Conservation (phyloP, 208 protist genomes). For the Blastocrithidia nonstop region DNA sequence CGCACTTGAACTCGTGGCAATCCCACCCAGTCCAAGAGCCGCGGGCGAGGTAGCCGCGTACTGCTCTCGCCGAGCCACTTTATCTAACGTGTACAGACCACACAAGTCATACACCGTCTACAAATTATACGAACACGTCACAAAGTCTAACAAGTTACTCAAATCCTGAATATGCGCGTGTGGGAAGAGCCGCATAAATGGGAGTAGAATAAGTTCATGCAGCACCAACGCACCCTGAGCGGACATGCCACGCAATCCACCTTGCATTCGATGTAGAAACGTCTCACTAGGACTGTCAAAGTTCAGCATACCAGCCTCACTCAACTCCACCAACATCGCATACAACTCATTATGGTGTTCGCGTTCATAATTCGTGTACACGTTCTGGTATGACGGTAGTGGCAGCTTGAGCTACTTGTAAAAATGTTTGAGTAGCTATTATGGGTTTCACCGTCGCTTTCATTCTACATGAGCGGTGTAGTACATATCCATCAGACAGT, state of each 20-base stretch:
- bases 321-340: constrained; percentile 57
- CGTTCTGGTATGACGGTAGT: constrained; percentile 27
- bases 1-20: constrained; percentile 48
- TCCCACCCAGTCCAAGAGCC: constrained; percentile 68
- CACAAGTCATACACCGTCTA: constrained; percentile 86
- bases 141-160: constrained; percentile 82
- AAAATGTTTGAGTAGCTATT: constrained; percentile 33
- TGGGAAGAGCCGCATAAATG: constrained; percentile 75
- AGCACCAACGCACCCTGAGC: constrained; percentile 78
- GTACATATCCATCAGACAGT: constrained; percentile 78
- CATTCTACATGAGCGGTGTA: constrained; percentile 71
- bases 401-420: constrained; percentile 34
- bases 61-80: constrained; percentile 49
- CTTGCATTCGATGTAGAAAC: constrained; percentile 67
- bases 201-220: constrained; percentile 61
- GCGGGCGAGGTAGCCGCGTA: constrained; percentile 65
- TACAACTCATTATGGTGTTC: constrained; percentile 57
- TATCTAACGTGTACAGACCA: constrained; percentile 71
- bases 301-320: constrained; percentile 68
- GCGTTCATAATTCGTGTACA: constrained; percentile 35
- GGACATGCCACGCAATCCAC: constrained; percentile 68
- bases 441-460: constrained; percentile 65
- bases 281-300: constrained; percentile 68
- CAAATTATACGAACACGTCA: constrained; percentile 85
- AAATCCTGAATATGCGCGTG: constrained; percentile 79